Percentiles rank a stretch among this genome's conserved stretches.
These are phyloP conservation scores for Colletotrichum tropicale DNA, from an alignment of 2,329 filamentous ascomycete genomes.

Conservation along the genomic window DNA sequence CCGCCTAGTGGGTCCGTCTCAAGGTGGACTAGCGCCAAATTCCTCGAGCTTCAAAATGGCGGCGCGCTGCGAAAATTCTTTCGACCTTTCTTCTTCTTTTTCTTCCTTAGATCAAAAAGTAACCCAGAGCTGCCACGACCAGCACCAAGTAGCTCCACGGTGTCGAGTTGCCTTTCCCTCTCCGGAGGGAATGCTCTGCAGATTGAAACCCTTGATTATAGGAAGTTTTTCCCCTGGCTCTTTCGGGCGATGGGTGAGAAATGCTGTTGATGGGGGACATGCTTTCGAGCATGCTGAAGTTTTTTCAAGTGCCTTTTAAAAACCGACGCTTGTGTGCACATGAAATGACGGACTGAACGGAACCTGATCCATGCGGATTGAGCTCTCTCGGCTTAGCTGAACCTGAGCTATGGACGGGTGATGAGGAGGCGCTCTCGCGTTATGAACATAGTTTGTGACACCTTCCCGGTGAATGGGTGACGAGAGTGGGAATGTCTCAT, in stretches of 20 bases:
- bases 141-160: constrained; percentile 61
- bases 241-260: constrained; percentile 53
- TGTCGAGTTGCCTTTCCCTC: constrained; percentile 65
- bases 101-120: constrained; percentile 65
- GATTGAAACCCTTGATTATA: constrained; percentile 64
- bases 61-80: constrained; percentile 30
- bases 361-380: background rate
- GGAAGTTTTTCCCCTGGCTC: constrained; percentile 61
- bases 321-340: background rate
- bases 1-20: background rate
- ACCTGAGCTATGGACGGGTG: background rate
- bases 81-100: constrained; percentile 43
- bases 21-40: constrained; percentile 25
- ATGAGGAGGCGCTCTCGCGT: background rate
- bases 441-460: background rate
- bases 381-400: background rate
- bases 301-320: background rate
- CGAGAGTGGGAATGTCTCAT: background rate
- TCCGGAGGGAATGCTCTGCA: constrained; percentile 58
- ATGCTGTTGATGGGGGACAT: constrained; percentile 69
- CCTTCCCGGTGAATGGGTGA: background rate
- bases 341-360: background rate
- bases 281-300: constrained; percentile 18
- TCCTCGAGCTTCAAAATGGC: background rate
- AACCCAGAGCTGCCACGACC: constrained; percentile 67